Percentiles rank a stretch among this genome's conserved stretches.
Evolutionary conservation across 345 rosid species (phyloP).

Genomic region (Luvunga scandens): DNA sequence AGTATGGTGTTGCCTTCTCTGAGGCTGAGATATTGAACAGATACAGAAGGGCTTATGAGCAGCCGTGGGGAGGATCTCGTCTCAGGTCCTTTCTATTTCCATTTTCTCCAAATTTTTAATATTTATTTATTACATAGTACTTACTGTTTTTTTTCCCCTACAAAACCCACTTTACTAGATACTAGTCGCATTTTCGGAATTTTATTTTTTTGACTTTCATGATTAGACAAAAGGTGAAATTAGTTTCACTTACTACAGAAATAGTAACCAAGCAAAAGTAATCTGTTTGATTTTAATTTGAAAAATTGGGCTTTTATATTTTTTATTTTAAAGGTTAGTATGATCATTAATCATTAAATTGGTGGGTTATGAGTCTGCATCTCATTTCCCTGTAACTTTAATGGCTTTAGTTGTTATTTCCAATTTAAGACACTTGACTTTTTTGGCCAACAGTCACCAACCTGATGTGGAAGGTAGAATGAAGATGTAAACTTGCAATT

Average conservation of each 20-base stretch:
- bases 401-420: not conserved
- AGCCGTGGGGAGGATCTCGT: constrained; percentile 95
- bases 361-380: not conserved
- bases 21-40: constrained; percentile 82
- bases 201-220: not conserved
- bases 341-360: not conserved
- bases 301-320: not conserved
- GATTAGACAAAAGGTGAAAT: not conserved
- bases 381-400: not conserved
- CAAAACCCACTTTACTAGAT: not conserved
- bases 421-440: not conserved
- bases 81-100: constrained; percentile 54
- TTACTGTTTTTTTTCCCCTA: too few species aligned
- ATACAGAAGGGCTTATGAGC: constrained; percentile 87
- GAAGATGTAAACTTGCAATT: not conserved
- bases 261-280: not conserved
- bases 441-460: not conserved
- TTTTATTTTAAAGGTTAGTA: not conserved
- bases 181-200: not conserved
- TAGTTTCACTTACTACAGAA: not conserved
- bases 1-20: constrained; percentile 85
- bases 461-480: not conserved
- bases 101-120: not conserved
- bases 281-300: not conserved
- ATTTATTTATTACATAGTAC: too few species aligned